Percentiles rank a stretch among this genome's conserved stretches.
These are phyloP conservation scores for Acanthamoeba rhysodes DNA, from an alignment of 208 protist genomes.

Conservation along the genomic window DNA sequence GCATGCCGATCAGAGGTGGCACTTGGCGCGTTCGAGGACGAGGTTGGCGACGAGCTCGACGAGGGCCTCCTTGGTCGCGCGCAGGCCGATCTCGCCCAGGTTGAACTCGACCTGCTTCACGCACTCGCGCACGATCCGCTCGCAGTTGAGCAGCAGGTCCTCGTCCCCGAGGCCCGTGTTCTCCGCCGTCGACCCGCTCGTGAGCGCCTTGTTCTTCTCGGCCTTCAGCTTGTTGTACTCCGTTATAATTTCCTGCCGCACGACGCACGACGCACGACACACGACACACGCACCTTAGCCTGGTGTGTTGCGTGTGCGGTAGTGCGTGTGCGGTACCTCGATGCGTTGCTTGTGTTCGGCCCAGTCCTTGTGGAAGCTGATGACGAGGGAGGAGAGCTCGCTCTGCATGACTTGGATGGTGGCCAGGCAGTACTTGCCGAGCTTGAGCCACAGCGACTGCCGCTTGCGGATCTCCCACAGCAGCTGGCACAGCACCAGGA, in stretches of 20 bases:
- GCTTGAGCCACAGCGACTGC: slow-evolving; percentile 46
- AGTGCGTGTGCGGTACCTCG: neutral
- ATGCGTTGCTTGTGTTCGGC: slow-evolving; percentile 3
- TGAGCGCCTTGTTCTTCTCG: neutral
- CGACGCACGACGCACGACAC: neutral
- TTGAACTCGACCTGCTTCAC: slow-evolving; percentile 68
- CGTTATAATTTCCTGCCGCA: slow-evolving; percentile 16
- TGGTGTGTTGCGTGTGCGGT: too few species aligned
- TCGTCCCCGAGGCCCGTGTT: neutral
- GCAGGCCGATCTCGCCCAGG: slow-evolving; percentile 19
- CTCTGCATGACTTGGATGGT: slow-evolving; percentile 56
- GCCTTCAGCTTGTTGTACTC: slow-evolving; percentile 63
- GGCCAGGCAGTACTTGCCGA: slow-evolving; percentile 26
- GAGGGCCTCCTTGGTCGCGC: slow-evolving; percentile 24
- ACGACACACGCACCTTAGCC: too few species aligned
- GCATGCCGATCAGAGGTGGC: too few species aligned
- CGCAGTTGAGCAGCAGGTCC: slow-evolving; percentile 35
- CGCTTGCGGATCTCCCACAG: slow-evolving; percentile 52
- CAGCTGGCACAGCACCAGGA: slow-evolving; percentile 58
- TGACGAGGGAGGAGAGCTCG: slow-evolving; percentile 46
- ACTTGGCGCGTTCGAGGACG: slow-evolving; percentile 42
- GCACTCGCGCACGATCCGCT: slow-evolving; percentile 47
- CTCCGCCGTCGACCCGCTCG: neutral
- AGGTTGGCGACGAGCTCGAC: slow-evolving; percentile 55
- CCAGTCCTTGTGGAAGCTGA: slow-evolving; percentile 55